These are phyloP conservation scores for Eruca vesicaria DNA, from an alignment of 441 rosid genomes.

Conservation along the genomic window DNA sequence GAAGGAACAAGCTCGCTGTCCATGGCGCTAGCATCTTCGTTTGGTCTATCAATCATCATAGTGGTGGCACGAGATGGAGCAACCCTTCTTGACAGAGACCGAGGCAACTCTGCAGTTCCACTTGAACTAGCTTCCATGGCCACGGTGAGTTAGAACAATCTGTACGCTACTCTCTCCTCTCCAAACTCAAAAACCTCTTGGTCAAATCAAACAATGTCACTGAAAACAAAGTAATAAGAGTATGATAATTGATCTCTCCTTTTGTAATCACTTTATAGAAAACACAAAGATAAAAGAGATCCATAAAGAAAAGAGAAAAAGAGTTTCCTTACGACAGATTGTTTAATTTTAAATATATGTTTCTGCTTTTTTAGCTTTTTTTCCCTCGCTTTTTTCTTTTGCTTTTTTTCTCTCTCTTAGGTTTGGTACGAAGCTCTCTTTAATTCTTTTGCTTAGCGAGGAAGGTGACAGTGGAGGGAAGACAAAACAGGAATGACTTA, in stretches of 20 bases:
- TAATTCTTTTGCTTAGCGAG: slow-evolving; percentile 36
- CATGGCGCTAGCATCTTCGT: slow-evolving; percentile 49
- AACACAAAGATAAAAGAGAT: slow-evolving; percentile 20
- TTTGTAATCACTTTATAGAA: slow-evolving; percentile 26
- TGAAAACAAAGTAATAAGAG: slow-evolving; percentile 16
- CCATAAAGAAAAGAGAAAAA: slow-evolving; percentile 15
- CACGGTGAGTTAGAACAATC: background rate
- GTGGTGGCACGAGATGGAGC: slow-evolving; percentile 50
- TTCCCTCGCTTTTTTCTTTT: background rate
- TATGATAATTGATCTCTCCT: slow-evolving; percentile 22
- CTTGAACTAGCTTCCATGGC: slow-evolving; percentile 69
- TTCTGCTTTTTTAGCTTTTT: slow-evolving; percentile 23
- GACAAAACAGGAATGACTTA: background rate
- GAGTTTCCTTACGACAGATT: slow-evolving; percentile 22
- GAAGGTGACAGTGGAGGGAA: slow-evolving; percentile 38
- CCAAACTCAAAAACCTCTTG: background rate
- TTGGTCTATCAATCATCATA: slow-evolving; percentile 54
- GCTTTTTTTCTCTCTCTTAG: background rate
- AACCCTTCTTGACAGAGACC: slow-evolving; percentile 39
- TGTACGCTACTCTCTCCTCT: background rate
- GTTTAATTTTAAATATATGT: slow-evolving; percentile 2
- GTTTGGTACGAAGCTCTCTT: slow-evolving; percentile 14
- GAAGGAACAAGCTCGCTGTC: slow-evolving; percentile 96
- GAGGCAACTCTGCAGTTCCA: slow-evolving; percentile 41
- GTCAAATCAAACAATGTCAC: slow-evolving; percentile 6